A percentile compares a stretch with the other conserved stretches of the same genome.
Evolutionary conservation across 164 flowering plant genomes (phyloP).

Genomic region (Cinnamomum chago): DNA sequence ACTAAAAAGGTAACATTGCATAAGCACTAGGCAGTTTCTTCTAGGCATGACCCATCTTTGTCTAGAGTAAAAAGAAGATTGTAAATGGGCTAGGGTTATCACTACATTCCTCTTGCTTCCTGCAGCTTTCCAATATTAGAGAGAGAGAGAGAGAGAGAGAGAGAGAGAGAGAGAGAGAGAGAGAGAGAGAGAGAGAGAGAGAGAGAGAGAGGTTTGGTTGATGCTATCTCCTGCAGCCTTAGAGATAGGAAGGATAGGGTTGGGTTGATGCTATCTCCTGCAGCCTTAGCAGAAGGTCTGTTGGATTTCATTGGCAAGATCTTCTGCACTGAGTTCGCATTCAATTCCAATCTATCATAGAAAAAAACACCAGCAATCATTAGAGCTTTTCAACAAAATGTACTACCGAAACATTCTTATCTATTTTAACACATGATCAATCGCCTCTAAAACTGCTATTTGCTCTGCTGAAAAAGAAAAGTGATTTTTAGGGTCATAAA

Average conservation of each 20-base stretch:
- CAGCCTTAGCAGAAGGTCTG: conserved; percentile 63
- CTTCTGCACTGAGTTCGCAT: conserved; percentile 92
- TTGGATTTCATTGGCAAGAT: conserved; percentile 83
- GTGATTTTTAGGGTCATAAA: no score
- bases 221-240: conserved; percentile 2
- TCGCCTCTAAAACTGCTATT: no score
- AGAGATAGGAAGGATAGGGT: conserved; percentile 18
- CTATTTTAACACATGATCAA: no score
- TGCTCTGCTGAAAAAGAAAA: no score
- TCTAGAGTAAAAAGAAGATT: no score
- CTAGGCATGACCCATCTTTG: not conserved
- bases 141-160: no score
- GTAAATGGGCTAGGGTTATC: not conserved
- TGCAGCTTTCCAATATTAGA: not conserved
- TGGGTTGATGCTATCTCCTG: not conserved
- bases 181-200: conserved; percentile 49
- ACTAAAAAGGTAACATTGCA: not conserved
- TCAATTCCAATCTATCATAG: conserved; percentile 80
- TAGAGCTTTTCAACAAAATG: not conserved
- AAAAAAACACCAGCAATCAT: conserved; percentile 8
- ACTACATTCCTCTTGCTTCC: not conserved
- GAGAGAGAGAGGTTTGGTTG: not conserved
- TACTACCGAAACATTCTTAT: no score
- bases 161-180: conserved; percentile 42
- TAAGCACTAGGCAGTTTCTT: not conserved